These are phyloP conservation scores for Beauveria brongniartii DNA, from an alignment of 2,329 filamentous ascomycete species.

Conservation along the genomic window DNA sequence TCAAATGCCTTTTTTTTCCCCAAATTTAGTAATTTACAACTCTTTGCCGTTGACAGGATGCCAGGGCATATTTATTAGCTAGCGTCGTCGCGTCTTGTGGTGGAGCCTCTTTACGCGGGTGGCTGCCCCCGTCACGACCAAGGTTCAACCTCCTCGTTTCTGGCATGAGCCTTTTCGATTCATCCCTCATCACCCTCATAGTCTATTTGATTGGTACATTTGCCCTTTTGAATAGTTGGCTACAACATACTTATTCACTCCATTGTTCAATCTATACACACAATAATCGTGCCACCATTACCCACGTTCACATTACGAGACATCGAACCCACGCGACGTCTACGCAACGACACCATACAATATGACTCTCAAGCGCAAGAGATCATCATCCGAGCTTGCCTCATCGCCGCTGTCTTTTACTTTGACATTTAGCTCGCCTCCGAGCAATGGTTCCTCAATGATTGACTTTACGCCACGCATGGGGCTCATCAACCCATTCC, in stretches of 20 bases:
- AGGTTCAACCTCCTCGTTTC: not conserved
- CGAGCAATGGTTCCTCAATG: constrained; percentile 18
- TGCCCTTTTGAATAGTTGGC: not conserved
- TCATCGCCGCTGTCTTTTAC: constrained; percentile 35
- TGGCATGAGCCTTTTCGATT: not conserved
- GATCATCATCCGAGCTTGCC: constrained; percentile 50
- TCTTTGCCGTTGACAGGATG: not conserved
- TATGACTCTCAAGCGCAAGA: constrained; percentile 57
- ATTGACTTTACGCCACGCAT: constrained; percentile 24
- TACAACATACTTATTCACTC: not conserved
- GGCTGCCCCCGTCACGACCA: not conserved
- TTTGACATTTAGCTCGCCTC: constrained; percentile 33
- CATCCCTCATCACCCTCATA: not conserved
- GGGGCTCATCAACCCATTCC: constrained; percentile 26
- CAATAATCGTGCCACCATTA: not conserved
- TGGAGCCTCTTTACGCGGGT: constrained; percentile 10
- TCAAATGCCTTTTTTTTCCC: not conserved
- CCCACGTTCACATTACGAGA: not conserved
- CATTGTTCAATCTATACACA: not conserved
- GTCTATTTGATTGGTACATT: not conserved
- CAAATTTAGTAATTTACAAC: not conserved
- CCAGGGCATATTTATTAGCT: not conserved
- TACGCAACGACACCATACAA: constrained; percentile 7
- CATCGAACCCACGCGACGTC: not conserved
- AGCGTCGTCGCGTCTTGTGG: not conserved